These are phyloP conservation scores for Boletus tylopilopsis DNA, from an alignment of 768 basidiomycete species.

Conservation along the genomic window DNA sequence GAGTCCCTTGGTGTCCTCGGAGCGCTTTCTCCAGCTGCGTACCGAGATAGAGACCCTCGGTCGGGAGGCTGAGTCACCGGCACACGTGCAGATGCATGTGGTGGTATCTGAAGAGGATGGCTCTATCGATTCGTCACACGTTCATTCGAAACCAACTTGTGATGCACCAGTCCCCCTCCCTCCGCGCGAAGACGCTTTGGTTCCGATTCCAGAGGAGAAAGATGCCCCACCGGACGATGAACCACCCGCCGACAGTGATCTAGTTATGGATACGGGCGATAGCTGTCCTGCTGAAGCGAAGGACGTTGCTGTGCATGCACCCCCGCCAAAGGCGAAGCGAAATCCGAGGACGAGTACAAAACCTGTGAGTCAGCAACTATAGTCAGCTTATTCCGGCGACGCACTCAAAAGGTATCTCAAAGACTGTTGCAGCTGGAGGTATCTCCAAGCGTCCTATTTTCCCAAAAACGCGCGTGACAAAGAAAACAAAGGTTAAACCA, in stretches of 20 bases:
- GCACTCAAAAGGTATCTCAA: conserved; percentile 16
- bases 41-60: conserved; percentile 16
- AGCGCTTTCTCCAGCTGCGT: conserved; percentile 22
- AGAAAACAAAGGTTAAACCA: conserved; percentile 18
- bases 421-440: conserved; percentile 18
- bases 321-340: conserved; percentile 15
- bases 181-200: conserved; percentile 1
- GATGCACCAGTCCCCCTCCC: not conserved
- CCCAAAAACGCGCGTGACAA: conserved; percentile 15
- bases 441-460: conserved; percentile 16
- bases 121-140: conserved; percentile 1
- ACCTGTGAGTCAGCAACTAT: conserved; percentile 21
- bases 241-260: not conserved
- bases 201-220: not conserved
- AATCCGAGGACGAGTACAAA: conserved; percentile 26
- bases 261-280: not conserved
- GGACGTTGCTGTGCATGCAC: not conserved
- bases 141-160: not conserved
- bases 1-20: conserved; percentile 23
- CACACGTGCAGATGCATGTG: conserved; percentile 3
- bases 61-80: conserved; percentile 2
- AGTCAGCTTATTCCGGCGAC: not conserved
- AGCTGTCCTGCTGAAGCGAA: not conserved
- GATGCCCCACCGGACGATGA: not conserved
- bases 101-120: not conserved